phyloP scores from a whole-genome alignment of 768 basidiomycete species.

The Suillus fuscotomentosus region DNA sequence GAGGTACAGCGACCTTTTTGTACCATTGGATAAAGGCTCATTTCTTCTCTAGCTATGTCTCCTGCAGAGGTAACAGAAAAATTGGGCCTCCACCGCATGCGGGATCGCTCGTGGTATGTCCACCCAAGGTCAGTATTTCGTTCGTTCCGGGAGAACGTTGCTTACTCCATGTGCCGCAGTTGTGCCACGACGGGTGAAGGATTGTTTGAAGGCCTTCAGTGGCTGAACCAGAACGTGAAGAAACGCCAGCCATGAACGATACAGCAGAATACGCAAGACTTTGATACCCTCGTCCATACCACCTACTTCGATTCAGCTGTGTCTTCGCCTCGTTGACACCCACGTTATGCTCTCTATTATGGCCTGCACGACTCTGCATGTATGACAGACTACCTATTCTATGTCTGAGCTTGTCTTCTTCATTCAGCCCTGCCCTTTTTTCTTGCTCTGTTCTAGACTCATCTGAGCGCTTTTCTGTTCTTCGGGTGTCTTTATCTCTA shows the following conservation, averaged over 20 bases:
- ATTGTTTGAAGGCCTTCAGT: conserved; percentile 94
- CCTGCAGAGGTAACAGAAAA: conserved; percentile 99
- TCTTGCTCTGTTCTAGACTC: conserved; percentile 9
- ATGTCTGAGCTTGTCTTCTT: conserved; percentile 20
- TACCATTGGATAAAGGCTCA: conserved; percentile 1
- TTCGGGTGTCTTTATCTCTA: background rate
- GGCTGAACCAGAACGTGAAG: conserved; percentile 97
- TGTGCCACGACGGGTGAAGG: conserved; percentile 97
- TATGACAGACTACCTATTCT: conserved; percentile 34
- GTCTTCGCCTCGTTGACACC: conserved; percentile 28
- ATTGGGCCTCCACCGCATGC: conserved; percentile 92
- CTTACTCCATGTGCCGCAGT: conserved; percentile 38
- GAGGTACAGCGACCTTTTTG: conserved; percentile 51
- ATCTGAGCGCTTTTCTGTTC: background rate
- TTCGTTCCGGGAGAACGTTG: conserved; percentile 1
- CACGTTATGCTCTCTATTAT: conserved; percentile 34
- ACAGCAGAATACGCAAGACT: conserved; percentile 16
- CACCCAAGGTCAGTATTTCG: conserved; percentile 79
- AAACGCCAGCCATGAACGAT: conserved; percentile 70
- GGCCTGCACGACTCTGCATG: conserved; percentile 34
- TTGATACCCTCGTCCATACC: conserved; percentile 23
- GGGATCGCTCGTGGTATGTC: conserved; percentile 98
- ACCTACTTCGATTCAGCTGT: conserved; percentile 22
- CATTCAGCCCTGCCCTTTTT: conserved; percentile 26
- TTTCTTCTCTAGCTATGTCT: conserved; percentile 71